Conservation (phyloP, 352 stramenopile genomes). For the Phytophthora ramorum region DNA sequence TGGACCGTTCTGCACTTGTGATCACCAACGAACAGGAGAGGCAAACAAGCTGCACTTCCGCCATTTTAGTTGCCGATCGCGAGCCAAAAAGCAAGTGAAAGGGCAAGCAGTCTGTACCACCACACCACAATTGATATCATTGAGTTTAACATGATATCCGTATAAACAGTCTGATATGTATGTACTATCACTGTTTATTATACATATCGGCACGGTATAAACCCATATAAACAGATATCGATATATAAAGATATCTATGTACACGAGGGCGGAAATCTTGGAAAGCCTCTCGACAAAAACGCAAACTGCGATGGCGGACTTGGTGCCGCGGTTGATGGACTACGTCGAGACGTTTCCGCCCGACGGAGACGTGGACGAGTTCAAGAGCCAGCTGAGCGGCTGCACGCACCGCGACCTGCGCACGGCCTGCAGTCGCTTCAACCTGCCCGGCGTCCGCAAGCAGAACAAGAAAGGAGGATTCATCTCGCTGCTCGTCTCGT, state of each 20-base stretch:
- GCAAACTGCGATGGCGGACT: slow-evolving; percentile 19
- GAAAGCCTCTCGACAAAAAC: slow-evolving; percentile 1
- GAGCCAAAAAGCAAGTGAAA: too few species aligned
- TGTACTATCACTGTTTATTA: too few species aligned
- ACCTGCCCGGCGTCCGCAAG: slow-evolving; percentile 7
- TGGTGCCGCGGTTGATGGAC: slow-evolving; percentile 20
- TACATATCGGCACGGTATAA: too few species aligned
- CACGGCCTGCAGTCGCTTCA: slow-evolving; percentile 17
- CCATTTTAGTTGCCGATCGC: too few species aligned
- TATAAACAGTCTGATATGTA: neutral
- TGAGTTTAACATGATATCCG: neutral
- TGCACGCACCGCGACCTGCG: slow-evolving; percentile 25
- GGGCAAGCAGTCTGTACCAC: too few species aligned
- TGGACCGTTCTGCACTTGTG: slow-evolving; percentile 47
- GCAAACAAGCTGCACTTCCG: slow-evolving; percentile 61
- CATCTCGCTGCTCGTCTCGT: slow-evolving; percentile 16
- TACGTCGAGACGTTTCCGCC: slow-evolving; percentile 24
- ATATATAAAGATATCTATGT: neutral
- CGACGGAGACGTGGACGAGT: slow-evolving; percentile 10
- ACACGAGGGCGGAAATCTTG: neutral
- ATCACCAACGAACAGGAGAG: slow-evolving; percentile 64
- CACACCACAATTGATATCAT: neutral
- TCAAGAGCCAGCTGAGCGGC: slow-evolving; percentile 24
- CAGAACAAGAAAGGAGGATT: slow-evolving; percentile 26
- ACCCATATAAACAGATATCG: neutral